phyloP scores from a whole-genome alignment of 495 filamentous ascomycete species.

The Amorphotheca resinae region DNA sequence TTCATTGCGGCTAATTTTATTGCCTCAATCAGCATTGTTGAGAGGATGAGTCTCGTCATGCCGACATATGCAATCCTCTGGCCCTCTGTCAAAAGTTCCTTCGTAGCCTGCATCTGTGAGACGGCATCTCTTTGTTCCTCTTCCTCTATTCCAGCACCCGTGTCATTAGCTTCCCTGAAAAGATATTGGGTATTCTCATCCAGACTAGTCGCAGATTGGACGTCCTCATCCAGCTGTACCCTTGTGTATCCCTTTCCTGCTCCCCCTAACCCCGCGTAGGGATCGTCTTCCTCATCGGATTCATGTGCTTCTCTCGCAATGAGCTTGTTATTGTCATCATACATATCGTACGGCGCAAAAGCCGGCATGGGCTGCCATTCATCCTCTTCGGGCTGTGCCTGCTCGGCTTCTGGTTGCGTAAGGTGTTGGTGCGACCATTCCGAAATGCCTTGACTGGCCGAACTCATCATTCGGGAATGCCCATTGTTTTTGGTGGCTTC shows the following conservation, averaged over 20 bases:
- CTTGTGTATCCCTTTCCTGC: slow-evolving; percentile 91
- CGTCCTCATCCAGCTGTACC: slow-evolving; percentile 89
- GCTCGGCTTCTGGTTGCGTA: slow-evolving; percentile 35
- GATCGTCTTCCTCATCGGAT: slow-evolving; percentile 56
- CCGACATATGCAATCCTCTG: slow-evolving; percentile 97
- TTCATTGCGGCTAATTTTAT: slow-evolving; percentile 40
- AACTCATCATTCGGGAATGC: slow-evolving; percentile 14
- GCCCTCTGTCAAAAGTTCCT: slow-evolving; percentile 86
- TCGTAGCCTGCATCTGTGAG: slow-evolving; percentile 89
- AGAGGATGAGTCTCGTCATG: slow-evolving; percentile 65
- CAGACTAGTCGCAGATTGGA: slow-evolving; percentile 84
- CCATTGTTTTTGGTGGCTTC: background rate
- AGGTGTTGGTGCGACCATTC: slow-evolving; percentile 90
- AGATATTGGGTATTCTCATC: slow-evolving; percentile 96
- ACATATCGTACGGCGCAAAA: slow-evolving; percentile 81
- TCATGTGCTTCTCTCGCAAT: slow-evolving; percentile 66
- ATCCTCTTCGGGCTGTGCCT: slow-evolving; percentile 42
- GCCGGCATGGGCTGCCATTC: slow-evolving; percentile 93
- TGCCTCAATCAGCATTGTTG: slow-evolving; percentile 57
- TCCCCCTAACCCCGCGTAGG: slow-evolving; percentile 65
- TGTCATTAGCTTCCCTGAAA: slow-evolving; percentile 56
- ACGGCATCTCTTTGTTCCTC: slow-evolving; percentile 75
- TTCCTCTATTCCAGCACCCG: slow-evolving; percentile 43
- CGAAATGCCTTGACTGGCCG: slow-evolving; percentile 36
- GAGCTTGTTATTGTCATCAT: slow-evolving; percentile 83